Evolutionary conservation across 371 early-diverging fungal species (phyloP), one percentile per base, ranked within the genome.

Genomic region (Syncephalis plumigaleata): DNA sequence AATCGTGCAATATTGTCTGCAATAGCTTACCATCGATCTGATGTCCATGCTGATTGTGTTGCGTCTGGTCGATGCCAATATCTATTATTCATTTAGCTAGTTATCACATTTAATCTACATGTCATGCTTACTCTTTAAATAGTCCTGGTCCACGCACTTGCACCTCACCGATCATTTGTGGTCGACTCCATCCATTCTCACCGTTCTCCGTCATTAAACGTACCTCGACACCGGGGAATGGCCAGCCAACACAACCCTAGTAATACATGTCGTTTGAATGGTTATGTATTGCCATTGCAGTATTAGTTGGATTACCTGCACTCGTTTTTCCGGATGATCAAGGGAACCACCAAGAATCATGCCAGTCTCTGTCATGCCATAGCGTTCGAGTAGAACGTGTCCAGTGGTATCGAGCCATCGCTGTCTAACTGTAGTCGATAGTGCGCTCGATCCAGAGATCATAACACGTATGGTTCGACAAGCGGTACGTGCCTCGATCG

Each of bases 321-420:
- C 55, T 24, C 80, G 67, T 24, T 65, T 60, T 24, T 55, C 58
- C 2, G 64, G 58, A 13, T 48, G 42, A 9, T 60, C 55, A 50
- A 66, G 68, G 3, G 64, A 70, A 57, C 85, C 82, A 39, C 82
- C 77, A n/a, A 88, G 59, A 4, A 72, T 86, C 85, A 88, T 86
- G 23, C 91, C 91, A 39, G 84, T 79, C 51, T 91, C 91, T 21
- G 83, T 82, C 86, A 87, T 88, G 13, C 89, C 89, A 55, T 81
- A 86, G 24, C 91, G 64, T 60, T 90, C 91, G 9, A 90, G 61
- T 46, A 90, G 61, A 2, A 63, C 61, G 42, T 84, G 85, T 13
- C 77, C 76, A 23, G 76, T 77, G 17, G 82, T 64, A 9, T 64
- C 55, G 44, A 72, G 60, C 89, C 89, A 91, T 42, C 56, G 39